These are phyloP conservation scores for Populus tomentosa DNA, from an alignment of 441 rosid genomes.

Conservation along the genomic window DNA sequence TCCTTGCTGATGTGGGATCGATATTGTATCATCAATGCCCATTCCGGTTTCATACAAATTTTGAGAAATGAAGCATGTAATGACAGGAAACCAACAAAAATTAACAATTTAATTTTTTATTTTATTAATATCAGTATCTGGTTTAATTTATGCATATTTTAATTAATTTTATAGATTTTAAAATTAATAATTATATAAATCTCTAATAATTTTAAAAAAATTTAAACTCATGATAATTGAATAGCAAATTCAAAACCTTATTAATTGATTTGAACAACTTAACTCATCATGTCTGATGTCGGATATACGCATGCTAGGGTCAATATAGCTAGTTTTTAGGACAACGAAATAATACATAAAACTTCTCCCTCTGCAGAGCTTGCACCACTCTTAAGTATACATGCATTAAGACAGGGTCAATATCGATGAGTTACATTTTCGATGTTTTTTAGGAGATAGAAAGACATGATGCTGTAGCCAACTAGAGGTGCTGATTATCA, in stretches of 20 bases:
- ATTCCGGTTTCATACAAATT: neutral
- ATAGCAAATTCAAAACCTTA: no score
- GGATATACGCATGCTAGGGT: conserved; percentile 13
- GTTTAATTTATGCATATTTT: no score
- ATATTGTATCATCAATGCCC: neutral
- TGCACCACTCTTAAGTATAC: neutral
- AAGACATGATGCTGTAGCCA: neutral
- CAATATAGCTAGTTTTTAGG: conserved; percentile 15
- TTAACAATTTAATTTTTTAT: neutral
- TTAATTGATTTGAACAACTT: no score
- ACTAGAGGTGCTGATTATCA: neutral
- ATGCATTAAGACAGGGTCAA: neutral
- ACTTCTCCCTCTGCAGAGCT: neutral
- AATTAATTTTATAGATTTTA: no score
- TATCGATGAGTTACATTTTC: conserved; percentile 13
- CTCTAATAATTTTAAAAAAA: no score
- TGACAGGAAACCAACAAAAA: neutral
- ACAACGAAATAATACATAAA: conserved; percentile 12
- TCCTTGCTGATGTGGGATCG: no score
- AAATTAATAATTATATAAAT: no score
- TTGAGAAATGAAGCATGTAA: neutral
- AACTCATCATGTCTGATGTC: neutral
- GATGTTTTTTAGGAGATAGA: neutral
- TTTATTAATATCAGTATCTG: neutral
- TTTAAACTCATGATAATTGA: no score